A percentile compares a stretch with the other conserved stretches of the same genome.
Evolutionary conservation across 306 rosid species (phyloP).

Genomic region (Lathyrus aphaca): DNA sequence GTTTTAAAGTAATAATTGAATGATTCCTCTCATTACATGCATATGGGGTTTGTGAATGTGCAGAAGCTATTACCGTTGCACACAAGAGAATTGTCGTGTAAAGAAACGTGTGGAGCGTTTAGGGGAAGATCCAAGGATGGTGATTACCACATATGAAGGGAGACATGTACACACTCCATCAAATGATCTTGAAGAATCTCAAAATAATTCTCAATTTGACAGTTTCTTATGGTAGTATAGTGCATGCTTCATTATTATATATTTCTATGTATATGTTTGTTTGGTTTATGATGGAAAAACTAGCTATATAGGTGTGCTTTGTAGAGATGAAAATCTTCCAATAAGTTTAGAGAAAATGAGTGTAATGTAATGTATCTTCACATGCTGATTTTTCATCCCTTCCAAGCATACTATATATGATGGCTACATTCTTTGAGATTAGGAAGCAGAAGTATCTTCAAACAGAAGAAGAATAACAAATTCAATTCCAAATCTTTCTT

Average conservation of each 20-base stretch:
- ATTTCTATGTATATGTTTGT: background rate
- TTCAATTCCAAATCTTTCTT: no score
- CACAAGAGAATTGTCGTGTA: conserved; percentile 87
- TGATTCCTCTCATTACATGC: conserved; percentile 2
- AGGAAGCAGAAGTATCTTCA: no score
- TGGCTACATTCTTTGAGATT: no score
- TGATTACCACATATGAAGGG: conserved; percentile 96
- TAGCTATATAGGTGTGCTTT: background rate
- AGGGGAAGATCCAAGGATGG: conserved; percentile 98
- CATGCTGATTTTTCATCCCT: background rate
- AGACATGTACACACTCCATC: no score
- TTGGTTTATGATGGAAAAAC: background rate
- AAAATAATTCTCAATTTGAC: conserved; percentile 60
- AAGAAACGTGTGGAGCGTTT: conserved; percentile 93
- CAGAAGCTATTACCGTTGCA: conserved; percentile 97
- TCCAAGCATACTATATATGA: background rate
- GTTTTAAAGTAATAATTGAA: conserved; percentile 35
- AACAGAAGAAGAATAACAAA: no score
- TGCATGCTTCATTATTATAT: background rate
- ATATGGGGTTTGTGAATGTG: conserved; percentile 23
- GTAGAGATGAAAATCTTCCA: background rate
- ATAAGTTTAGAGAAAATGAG: background rate
- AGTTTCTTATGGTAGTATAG: conserved; percentile 79
- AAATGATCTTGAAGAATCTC: conserved; percentile 72
- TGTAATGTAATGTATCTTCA: background rate